Percentiles rank a stretch among this genome's conserved stretches.
phyloP scores from a whole-genome alignment of 1,284 basidiomycete species.

The Naganishia sp. region DNA sequence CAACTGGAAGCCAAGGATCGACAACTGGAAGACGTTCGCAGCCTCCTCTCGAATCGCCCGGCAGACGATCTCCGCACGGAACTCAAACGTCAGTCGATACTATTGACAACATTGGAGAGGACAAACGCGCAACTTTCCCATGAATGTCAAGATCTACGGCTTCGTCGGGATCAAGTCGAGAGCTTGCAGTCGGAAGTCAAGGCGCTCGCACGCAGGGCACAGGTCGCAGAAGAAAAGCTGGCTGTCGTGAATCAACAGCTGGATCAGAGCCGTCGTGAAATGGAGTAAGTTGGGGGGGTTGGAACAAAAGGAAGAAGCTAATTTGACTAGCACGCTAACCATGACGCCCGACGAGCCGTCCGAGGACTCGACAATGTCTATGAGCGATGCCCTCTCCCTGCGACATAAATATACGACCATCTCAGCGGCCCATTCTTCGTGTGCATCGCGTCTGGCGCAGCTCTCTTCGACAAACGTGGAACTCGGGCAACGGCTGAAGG shows the following conservation, averaged over 20 bases:
- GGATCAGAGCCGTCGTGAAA: slow-evolving; percentile 47
- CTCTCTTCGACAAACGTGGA: slow-evolving; percentile 41
- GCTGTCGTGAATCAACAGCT: slow-evolving; percentile 44
- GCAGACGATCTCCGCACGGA: slow-evolving; percentile 24
- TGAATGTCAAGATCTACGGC: slow-evolving; percentile 46
- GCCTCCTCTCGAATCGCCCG: slow-evolving; percentile 10
- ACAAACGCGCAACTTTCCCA: slow-evolving; percentile 42
- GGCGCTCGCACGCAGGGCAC: slow-evolving; percentile 41
- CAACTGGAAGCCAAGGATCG: slow-evolving; percentile 47
- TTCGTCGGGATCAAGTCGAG: slow-evolving; percentile 48
- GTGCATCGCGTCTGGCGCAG: slow-evolving; percentile 40
- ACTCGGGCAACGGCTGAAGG: slow-evolving; percentile 40
- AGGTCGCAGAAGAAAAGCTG: slow-evolving; percentile 43
- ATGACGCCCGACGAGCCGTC: slow-evolving; percentile 37
- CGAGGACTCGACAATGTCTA: slow-evolving; percentile 29
- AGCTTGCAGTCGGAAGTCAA: slow-evolving; percentile 39
- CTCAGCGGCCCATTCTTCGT: slow-evolving; percentile 42
- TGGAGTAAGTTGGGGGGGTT: slow-evolving; percentile 45
- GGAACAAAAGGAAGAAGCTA: not conserved
- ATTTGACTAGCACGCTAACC: slow-evolving; percentile 42
- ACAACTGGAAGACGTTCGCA: slow-evolving; percentile 47
- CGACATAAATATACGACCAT: slow-evolving; percentile 45
- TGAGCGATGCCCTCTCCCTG: slow-evolving; percentile 38
- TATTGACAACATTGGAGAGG: slow-evolving; percentile 41
- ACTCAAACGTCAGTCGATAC: slow-evolving; percentile 41